Conservation (phyloP, 306 rosid genomes). For the Malus sieversii region DNA sequence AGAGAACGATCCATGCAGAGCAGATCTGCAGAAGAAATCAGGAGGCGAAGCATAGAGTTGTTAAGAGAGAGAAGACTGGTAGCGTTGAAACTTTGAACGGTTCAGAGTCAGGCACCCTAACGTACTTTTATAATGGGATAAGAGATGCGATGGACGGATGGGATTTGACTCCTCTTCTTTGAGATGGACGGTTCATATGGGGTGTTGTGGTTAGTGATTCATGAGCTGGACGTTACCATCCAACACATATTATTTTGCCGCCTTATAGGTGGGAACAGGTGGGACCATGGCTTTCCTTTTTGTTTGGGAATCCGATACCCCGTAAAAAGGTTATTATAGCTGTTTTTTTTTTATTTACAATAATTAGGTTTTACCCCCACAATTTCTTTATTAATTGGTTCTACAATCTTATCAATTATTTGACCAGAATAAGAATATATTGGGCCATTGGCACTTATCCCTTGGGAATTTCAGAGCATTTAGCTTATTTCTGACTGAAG, state of each 20-base stretch:
- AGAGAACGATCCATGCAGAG: fast-evolving
- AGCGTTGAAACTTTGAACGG: neutral
- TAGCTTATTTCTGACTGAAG: too few relatives aligned
- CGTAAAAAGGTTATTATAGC: too few relatives aligned
- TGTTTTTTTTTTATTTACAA: too few relatives aligned
- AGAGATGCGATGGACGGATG: neutral
- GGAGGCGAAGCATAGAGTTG: neutral
- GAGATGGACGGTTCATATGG: neutral
- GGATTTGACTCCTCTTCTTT: neutral
- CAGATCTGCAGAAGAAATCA: neutral
- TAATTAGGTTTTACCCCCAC: too few relatives aligned
- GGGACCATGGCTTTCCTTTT: neutral
- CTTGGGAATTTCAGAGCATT: too few relatives aligned
- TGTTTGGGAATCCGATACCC: too few relatives aligned
- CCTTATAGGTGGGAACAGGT: neutral
- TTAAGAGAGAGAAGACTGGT: too few relatives aligned
- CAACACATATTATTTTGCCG: neutral
- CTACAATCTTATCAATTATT: too few relatives aligned
- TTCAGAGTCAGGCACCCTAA: neutral
- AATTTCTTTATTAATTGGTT: too few relatives aligned
- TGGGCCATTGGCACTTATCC: too few relatives aligned
- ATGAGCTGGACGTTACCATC: neutral
- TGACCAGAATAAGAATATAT: too few relatives aligned
- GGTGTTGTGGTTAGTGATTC: neutral
- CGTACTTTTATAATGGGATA: neutral